Conservation (phyloP, 1,284 basidiomycete genomes). For the Lignosus rhinocerotis region DNA sequence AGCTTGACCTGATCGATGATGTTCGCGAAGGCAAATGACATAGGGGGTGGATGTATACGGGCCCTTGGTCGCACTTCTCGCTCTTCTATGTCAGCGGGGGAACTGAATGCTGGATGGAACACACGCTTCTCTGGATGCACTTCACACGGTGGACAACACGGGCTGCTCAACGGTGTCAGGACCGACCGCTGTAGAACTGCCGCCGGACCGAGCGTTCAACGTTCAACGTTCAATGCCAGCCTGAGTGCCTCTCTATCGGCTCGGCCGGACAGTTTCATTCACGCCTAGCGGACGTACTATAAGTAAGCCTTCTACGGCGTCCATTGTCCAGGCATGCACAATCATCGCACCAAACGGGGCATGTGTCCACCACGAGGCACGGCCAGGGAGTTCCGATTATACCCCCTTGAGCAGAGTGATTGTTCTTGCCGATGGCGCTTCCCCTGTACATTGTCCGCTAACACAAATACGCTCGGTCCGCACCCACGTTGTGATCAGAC, state of each 20-base stretch:
- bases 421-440: conserved; percentile 8
- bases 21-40: background rate
- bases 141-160: background rate
- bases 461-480: background rate
- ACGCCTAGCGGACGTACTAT: background rate
- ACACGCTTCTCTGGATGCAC: background rate
- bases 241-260: conserved; percentile 3
- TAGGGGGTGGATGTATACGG: background rate
- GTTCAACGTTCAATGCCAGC: no score
- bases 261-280: background rate
- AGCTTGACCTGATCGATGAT: background rate
- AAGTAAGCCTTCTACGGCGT: background rate
- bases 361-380: conserved; percentile 10
- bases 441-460: conserved; percentile 2
- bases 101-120: no score
- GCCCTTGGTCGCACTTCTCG: background rate
- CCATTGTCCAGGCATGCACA: conserved; percentile 4
- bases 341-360: conserved; percentile 4
- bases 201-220: background rate
- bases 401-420: conserved; percentile 2
- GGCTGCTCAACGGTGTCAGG: background rate
- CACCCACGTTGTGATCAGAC: conserved; percentile 12
- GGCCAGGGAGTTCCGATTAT: background rate
- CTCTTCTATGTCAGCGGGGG: background rate
- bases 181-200: background rate